Evolutionary conservation across 208 protist genomes (phyloP).

Genomic region (Herpetomonas muscarum): DNA sequence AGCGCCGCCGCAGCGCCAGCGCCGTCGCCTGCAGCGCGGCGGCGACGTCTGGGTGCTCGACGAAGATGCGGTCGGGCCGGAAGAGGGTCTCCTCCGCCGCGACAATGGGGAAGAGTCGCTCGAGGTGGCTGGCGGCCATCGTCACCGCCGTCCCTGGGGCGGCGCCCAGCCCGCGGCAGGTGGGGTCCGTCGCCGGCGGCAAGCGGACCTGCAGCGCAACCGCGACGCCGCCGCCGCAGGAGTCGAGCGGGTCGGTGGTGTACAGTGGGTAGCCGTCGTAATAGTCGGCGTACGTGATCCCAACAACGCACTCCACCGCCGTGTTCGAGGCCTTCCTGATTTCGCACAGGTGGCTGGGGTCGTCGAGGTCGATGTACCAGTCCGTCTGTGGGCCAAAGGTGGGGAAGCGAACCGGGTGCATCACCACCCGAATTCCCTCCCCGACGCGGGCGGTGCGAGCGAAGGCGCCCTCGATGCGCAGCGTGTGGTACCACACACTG

Average conservation of each 20-base stretch:
- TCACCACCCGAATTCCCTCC: constrained; percentile 1
- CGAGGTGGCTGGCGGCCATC: not conserved
- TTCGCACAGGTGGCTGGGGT: constrained; percentile 1
- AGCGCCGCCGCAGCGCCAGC: not conserved
- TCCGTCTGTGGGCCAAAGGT: constrained; percentile 1
- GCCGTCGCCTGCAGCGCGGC: not conserved
- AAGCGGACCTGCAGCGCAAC: constrained; percentile 19
- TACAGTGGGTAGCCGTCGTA: not conserved
- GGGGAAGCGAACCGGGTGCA: constrained; percentile 16
- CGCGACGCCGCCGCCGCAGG: constrained; percentile 31
- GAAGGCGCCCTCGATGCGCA: constrained; percentile 24
- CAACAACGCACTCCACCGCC: constrained; percentile 12
- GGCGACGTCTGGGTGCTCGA: not conserved
- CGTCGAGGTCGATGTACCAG: constrained; percentile 5
- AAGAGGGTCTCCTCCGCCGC: not conserved
- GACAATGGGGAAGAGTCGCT: not conserved
- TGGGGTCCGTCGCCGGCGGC: not conserved
- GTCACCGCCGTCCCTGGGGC: constrained; percentile 2
- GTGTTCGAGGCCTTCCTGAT: constrained; percentile 2
- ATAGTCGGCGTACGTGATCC: constrained; percentile 6
- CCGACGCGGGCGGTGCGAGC: constrained; percentile 13
- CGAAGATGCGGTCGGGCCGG: not conserved
- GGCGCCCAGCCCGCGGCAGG: not conserved
- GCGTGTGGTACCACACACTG: constrained; percentile 10
- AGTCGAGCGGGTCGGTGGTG: constrained; percentile 9